Evolutionary conservation across 2,329 filamentous ascomycete genomes (phyloP), one percentile per base, ranked within the genome.

Genomic region (Corinectria fuckeliana): DNA sequence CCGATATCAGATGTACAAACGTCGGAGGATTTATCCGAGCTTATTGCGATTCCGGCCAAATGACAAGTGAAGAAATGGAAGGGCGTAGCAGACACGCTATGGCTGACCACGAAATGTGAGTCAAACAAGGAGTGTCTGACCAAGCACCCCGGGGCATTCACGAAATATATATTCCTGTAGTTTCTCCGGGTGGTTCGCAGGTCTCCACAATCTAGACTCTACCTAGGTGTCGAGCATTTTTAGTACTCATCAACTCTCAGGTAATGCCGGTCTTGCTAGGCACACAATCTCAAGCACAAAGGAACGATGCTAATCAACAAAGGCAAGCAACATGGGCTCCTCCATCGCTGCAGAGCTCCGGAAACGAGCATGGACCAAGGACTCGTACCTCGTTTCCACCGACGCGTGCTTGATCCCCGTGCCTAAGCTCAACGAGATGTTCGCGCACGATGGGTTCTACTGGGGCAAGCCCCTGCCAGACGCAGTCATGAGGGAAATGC

Each of bases 371-470:
- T 58, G 56, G 56, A 44, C 23, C 10, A 50, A 44, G 36, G 56
- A 30, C 16, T 54, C 50, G 26, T 18, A 50, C 38, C 44, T 54
- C 39, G 50, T 58, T 21, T 62, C 61, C 11, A 58, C 54, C 1
- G 55, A 62, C 11, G 50, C 48, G 8, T 38, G 39, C n/a, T 38
- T 58, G 8, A 47, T 61, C 36, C 55, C 61, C 1, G 36, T 57
- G 3, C 26, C 39, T 18, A 77, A 78, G 10, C 73, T 88, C 52
- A 82, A 82, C 56, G 72, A 72, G 3, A 82, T 81, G 2, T 81
- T 86, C 60, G 77, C 64, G 3, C 80, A 80, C 0, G 81, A 84
- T 8, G 68, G 80, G 36, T 71, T 88, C 58, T 85, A 85, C 75
- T 88, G 86, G 84, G 78, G 81, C 1, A 76, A 76, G 20, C 64